These are phyloP conservation scores for Lecanosticta acicola DNA, from an alignment of 2,329 filamentous ascomycete genomes.

Conservation along the genomic window DNA sequence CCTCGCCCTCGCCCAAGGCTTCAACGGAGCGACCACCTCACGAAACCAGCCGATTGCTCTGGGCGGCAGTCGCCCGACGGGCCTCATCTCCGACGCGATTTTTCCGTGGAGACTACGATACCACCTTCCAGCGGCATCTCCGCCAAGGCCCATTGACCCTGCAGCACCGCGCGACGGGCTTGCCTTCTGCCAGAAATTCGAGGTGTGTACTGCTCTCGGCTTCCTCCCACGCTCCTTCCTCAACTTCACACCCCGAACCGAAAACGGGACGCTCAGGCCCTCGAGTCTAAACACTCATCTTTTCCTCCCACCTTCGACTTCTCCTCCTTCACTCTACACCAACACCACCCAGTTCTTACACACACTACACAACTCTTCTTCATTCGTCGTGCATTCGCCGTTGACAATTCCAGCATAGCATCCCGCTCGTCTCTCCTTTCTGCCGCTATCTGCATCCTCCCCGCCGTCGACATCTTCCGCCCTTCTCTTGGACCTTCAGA, in stretches of 20 bases:
- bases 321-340: slow-evolving; percentile 21
- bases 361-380: slow-evolving; percentile 26
- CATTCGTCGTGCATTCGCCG: slow-evolving; percentile 35
- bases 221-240: slow-evolving; percentile 16
- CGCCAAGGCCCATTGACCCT: slow-evolving; percentile 9
- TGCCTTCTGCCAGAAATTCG: slow-evolving; percentile 10
- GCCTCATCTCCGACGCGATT: not conserved
- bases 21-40: too few relatives aligned
- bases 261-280: slow-evolving; percentile 7
- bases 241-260: slow-evolving; percentile 6
- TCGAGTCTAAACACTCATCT: slow-evolving; percentile 3
- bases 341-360: slow-evolving; percentile 26
- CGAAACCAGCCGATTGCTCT: too few relatives aligned
- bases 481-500: slow-evolving; percentile 2
- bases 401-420: slow-evolving; percentile 32
- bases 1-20: not conserved
- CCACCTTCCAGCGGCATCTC: slow-evolving; percentile 9
- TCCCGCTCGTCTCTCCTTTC: slow-evolving; percentile 32
- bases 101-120: not conserved
- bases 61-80: too few relatives aligned
- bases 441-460: slow-evolving; percentile 23
- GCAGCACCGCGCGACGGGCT: slow-evolving; percentile 8
- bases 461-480: slow-evolving; percentile 21
- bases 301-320: slow-evolving; percentile 11
- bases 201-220: slow-evolving; percentile 17